These are phyloP conservation scores for Lepiota venenata DNA, from an alignment of 768 basidiomycete species.

Conservation along the genomic window DNA sequence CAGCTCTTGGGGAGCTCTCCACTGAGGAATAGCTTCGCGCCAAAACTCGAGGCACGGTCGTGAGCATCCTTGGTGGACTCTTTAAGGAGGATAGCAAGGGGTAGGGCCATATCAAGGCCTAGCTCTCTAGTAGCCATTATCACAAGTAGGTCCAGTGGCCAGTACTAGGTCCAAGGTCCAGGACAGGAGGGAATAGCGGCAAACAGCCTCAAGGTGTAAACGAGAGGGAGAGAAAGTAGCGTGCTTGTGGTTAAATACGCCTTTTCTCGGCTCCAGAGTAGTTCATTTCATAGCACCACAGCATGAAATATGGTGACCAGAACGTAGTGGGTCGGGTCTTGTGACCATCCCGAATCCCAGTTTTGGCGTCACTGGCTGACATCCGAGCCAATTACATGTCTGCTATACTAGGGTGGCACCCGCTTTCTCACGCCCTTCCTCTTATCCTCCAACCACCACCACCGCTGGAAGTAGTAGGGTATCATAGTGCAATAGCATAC, in stretches of 20 bases:
- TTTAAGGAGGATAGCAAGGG: slow-evolving; percentile 44
- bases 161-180: neutral
- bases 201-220: slow-evolving; percentile 10
- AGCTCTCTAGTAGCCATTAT: slow-evolving; percentile 25
- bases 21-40: slow-evolving; percentile 52
- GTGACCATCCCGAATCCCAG: no score
- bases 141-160: slow-evolving; percentile 12
- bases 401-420: no score
- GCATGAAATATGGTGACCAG: no score
- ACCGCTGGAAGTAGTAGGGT: no score
- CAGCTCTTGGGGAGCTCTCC: slow-evolving; percentile 60
- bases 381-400: no score
- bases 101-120: slow-evolving; percentile 34
- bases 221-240: neutral
- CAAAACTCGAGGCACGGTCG: slow-evolving; percentile 51
- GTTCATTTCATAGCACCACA: neutral
- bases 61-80: slow-evolving; percentile 52
- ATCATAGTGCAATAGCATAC: no score
- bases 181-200: slow-evolving; percentile 17
- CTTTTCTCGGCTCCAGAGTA: no score
- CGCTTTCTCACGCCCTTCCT: no score
- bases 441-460: no score
- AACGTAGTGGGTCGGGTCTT: no score
- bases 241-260: neutral
- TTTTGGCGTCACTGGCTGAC: no score